Percentiles rank a stretch among this genome's conserved stretches.
Evolutionary conservation across 2,329 filamentous ascomycete genomes (phyloP).

Genomic region (Colletotrichum trifolii): DNA sequence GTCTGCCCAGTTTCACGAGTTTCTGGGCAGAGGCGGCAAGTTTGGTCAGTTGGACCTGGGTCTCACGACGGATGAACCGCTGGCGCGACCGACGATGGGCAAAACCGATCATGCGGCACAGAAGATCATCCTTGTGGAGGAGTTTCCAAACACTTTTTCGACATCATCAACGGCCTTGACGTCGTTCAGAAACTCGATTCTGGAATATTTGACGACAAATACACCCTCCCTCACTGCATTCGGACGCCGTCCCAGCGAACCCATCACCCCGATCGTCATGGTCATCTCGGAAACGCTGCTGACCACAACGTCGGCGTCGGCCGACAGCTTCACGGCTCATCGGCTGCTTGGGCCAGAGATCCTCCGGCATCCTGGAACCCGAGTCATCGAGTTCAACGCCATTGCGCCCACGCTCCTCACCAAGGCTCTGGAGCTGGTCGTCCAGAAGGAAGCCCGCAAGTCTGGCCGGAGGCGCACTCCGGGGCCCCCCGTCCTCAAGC

Average conservation of each 20-base stretch:
- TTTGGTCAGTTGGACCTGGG: slow-evolving; percentile 76
- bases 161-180: slow-evolving; percentile 71
- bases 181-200: slow-evolving; percentile 79
- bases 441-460: slow-evolving; percentile 85
- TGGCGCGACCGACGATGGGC: slow-evolving; percentile 26
- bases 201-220: slow-evolving; percentile 78
- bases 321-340: slow-evolving; percentile 94
- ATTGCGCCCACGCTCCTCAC: slow-evolving; percentile 87
- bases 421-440: slow-evolving; percentile 84
- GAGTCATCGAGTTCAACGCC: slow-evolving; percentile 90
- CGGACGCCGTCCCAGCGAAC: slow-evolving; percentile 54
- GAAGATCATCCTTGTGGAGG: slow-evolving; percentile 80
- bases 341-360: slow-evolving; percentile 89
- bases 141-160: slow-evolving; percentile 82
- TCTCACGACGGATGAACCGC: slow-evolving; percentile 35
- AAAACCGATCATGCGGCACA: slow-evolving; percentile 43
- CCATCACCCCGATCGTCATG: slow-evolving; percentile 81
- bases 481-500: slow-evolving; percentile 81
- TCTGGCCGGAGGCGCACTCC: slow-evolving; percentile 81
- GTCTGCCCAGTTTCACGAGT: slow-evolving; percentile 90
- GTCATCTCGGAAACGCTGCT: slow-evolving; percentile 91
- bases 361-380: slow-evolving; percentile 80
- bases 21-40: slow-evolving; percentile 82
- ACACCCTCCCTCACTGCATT: slow-evolving; percentile 66
- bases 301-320: slow-evolving; percentile 84